These are phyloP conservation scores for Monosporascus sp. DNA, from an alignment of 2,329 filamentous ascomycete species.

Conservation along the genomic window DNA sequence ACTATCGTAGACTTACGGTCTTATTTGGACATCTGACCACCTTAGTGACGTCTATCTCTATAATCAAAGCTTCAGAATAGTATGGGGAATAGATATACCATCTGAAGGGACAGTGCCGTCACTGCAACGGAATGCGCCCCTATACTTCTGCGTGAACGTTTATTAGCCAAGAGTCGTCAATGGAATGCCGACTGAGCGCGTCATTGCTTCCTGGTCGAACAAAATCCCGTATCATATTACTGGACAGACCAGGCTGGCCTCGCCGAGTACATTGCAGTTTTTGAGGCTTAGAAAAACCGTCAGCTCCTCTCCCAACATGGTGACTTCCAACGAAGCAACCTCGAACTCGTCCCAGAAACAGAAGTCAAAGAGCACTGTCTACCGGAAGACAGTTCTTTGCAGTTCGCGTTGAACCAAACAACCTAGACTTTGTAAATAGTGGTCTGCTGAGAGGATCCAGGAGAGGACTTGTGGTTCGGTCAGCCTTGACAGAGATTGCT, in stretches of 20 bases:
- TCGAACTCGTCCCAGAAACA: slow-evolving; percentile 5
- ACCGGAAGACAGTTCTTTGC: neutral
- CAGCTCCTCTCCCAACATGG: slow-evolving; percentile 1
- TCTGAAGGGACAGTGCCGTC: slow-evolving; percentile 12
- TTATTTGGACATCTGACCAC: slow-evolving; percentile 7
- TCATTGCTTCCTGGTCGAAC: slow-evolving; percentile 9
- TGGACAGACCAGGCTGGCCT: neutral
- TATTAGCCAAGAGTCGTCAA: slow-evolving; percentile 9
- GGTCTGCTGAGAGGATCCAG: neutral
- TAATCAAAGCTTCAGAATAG: slow-evolving; percentile 3
- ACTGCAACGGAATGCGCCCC: slow-evolving; percentile 18
- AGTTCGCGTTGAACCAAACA: neutral
- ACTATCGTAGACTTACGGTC: slow-evolving; percentile 7
- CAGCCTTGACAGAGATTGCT: neutral
- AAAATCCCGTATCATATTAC: slow-evolving; percentile 5
- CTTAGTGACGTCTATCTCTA: slow-evolving; percentile 6
- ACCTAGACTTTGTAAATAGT: too few relatives aligned
- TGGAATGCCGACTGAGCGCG: slow-evolving; percentile 4
- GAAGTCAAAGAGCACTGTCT: neutral
- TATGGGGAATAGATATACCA: slow-evolving; percentile 1
- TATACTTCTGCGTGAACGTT: slow-evolving; percentile 16
- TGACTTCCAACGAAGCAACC: slow-evolving; percentile 5
- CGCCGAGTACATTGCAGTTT: neutral
- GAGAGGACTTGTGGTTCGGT: slow-evolving; percentile 3
- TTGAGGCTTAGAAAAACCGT: slow-evolving; percentile 10